Base-by-base conservation (phyloP, 192 early-diverging fungal species). In the Umbelopsis sp. region DNA sequence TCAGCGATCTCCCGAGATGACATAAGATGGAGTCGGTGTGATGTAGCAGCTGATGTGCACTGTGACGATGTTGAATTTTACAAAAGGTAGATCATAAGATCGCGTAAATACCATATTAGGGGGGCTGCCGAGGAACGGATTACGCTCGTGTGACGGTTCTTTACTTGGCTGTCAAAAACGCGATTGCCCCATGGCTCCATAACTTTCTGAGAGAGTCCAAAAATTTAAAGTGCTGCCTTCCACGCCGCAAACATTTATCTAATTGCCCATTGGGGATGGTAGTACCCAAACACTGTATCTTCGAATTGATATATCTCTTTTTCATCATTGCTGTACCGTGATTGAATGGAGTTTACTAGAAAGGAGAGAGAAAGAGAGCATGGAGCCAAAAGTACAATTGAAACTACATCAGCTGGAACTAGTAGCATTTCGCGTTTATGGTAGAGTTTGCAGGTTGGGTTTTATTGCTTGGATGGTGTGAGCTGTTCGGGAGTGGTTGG, bases 171-270 rank as follows among this genome's bases (percentile, higher is more conserved):
- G 55, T 61, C 55, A 61, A 61, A 61, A 61, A 61, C 21, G 13
- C 55, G 21, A 61, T 16, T 25, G 30, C 21, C 25, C 55, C 9
- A 61, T 35, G 30, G 55, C 27, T 41, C 5, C 5, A 41, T 41
- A 10, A 41, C 10, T 6, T 41, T 10, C 37, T 41, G 37, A 10
- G 7, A 41, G 37, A 10, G 37, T 10, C 37, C 37, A 18, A 22
- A 18, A 22, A 33, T 61, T 61, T 61, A 61, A 61, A 35, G 21
- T 61, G 55, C 55, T 61, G 55, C 25, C 55, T 61, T 61, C 33
- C 55, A 25, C 33, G n/a, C 55, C 55, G 55, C 8, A 41, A 35
- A 18, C 20, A 21, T 21, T 21, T 21, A 49, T 49, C 48, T 6
- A 49, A 16, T 21, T 16, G 48, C 48, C 18, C 12, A 61, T 61